Base-by-base conservation (phyloP, 2,329 filamentous ascomycete species). In the Curvularia lunata region DNA sequence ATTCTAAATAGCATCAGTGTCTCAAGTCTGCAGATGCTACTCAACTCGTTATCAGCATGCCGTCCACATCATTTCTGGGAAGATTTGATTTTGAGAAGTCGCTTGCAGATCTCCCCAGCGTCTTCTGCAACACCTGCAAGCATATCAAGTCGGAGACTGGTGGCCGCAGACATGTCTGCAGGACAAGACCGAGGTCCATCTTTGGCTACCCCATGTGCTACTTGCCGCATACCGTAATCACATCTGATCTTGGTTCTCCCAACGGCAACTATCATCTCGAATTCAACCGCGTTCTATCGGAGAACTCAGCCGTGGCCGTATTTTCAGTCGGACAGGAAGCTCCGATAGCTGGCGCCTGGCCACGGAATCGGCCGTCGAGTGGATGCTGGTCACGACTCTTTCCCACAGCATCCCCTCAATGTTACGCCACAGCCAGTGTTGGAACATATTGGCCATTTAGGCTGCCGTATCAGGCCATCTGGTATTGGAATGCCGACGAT, bases 221-320 rank as follows among this genome's bases (percentile, higher is more conserved):
- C 28, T n/a, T 62, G 18, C 57, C 60, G 18, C 57, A 60, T 21
- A 62, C 60, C 3, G 12, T 50, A n/a, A 48, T 60, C 28, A 54
- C 41, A 16, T 57, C 53, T n/a, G 47, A 62, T 25, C 57, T 62
- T 28, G 57, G 57, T 3, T 51, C 25, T 18, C 32, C 47, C 9
- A 10, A 58, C 12, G 51, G 48, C 13, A 52, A 28, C 8, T 52
- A 48, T 23, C 48, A 42, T 12, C 37, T 62, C 13, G 46, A 37
- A 21, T 60, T 62, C 34, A 62, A 56, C 21, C 57, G 52, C 18
- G 54, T 62, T 16, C 41, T 62, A 18, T n/a, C 48, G 5, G 60
- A 60, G 40, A 51, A 62, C 18, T 52, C 60, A 13, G 37, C 43
- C n/a, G 46, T 62, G n/a, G 60, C 57, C 3, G 57, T 62, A 1